Evolutionary conservation across 1,284 basidiomycete species (phyloP).

Genomic region (Leucoagaricus sp.): DNA sequence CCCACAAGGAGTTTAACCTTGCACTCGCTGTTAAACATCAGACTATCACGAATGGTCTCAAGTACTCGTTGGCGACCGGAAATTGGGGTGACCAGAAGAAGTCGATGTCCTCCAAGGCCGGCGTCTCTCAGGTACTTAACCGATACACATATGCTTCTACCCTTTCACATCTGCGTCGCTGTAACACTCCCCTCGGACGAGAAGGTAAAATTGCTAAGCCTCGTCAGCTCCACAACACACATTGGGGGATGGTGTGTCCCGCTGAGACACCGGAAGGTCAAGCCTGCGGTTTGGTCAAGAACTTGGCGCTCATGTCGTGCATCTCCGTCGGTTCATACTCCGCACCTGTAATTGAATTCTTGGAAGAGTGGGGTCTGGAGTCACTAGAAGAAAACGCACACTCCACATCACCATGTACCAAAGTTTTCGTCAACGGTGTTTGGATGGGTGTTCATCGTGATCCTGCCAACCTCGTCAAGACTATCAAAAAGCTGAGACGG

Average conservation of each 20-base stretch:
- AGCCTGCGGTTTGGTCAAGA: conserved; percentile 99
- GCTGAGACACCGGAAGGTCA: conserved; percentile 99
- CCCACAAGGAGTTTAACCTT: conserved; percentile 94
- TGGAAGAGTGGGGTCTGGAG: conserved; percentile 98
- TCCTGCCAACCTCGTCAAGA: conserved; percentile 89
- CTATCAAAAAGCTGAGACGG: conserved; percentile 89
- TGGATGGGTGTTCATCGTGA: conserved; percentile 99
- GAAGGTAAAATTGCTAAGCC: conserved; percentile 99
- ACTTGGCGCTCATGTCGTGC: conserved; percentile 96
- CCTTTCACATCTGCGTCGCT: conserved; percentile 95
- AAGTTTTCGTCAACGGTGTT: conserved; percentile 99
- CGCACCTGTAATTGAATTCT: conserved; percentile 96
- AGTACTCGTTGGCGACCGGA: conserved; percentile 97
- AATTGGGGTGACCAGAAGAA: conserved; percentile 99
- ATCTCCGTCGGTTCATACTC: conserved; percentile 98
- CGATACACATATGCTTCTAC: conserved; percentile 99
- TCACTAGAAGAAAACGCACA: conserved; percentile 89
- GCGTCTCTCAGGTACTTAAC: conserved; percentile 98
- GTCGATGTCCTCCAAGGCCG: conserved; percentile 96
- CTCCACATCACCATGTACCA: conserved; percentile 83
- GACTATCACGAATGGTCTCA: conserved; percentile 97
- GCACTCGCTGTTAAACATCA: conserved; percentile 92
- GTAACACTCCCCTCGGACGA: conserved; percentile 97
- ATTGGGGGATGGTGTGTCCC: conserved; percentile 99
- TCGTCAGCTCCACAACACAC: conserved; percentile 98